These are phyloP conservation scores for Fusarium marasasianum DNA, from an alignment of 2,329 filamentous ascomycete species.

Conservation along the genomic window DNA sequence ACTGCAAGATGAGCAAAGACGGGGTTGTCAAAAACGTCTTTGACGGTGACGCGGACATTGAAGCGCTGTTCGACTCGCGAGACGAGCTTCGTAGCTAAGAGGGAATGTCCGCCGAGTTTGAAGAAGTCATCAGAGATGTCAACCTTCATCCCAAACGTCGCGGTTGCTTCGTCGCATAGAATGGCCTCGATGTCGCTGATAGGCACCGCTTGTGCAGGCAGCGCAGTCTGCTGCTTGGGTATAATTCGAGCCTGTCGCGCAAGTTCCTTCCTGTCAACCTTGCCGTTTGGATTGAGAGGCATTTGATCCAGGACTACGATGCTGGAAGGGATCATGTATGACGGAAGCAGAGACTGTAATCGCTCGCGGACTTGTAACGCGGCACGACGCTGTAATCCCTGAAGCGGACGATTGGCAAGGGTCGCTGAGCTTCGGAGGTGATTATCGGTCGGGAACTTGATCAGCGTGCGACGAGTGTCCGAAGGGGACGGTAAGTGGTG, in stretches of 20 bases:
- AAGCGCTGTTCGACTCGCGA: neutral
- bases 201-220: neutral
- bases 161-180: neutral
- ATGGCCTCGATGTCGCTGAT: neutral
- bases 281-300: conserved; percentile 41
- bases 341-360: conserved; percentile 18
- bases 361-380: neutral
- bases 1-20: neutral
- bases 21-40: conserved; percentile 3
- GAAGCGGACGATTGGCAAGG: conserved; percentile 30
- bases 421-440: neutral
- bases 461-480: neutral
- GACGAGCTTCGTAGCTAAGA: conserved; percentile 8
- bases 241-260: neutral
- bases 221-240: neutral
- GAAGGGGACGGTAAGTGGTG: neutral
- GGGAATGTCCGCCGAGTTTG: conserved; percentile 5
- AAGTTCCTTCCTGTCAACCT: conserved; percentile 37
- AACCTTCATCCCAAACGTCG: conserved; percentile 4
- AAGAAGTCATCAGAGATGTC: conserved; percentile 4
- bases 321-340: conserved; percentile 41
- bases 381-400: neutral
- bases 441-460: neutral
- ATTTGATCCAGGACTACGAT: conserved; percentile 38
- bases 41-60: neutral